These are phyloP conservation scores for Scorias spongiosa DNA, from an alignment of 2,329 filamentous ascomycete genomes.

Conservation along the genomic window DNA sequence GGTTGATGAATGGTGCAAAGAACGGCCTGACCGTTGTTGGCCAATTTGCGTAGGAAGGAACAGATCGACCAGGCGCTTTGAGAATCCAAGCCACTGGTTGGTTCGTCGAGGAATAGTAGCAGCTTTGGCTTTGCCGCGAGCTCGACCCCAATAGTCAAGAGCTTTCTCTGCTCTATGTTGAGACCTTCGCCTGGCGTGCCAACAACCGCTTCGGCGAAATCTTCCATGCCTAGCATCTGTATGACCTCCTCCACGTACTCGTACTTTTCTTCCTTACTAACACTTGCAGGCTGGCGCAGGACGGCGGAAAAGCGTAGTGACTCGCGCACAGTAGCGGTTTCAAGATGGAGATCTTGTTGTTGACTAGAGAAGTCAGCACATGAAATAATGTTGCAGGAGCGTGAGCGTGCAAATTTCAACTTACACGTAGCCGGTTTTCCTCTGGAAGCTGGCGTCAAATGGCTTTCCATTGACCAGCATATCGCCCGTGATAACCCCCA, in stretches of 20 bases:
- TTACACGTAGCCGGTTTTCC: slow-evolving; percentile 48
- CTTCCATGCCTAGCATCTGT: slow-evolving; percentile 50
- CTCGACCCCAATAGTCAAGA: slow-evolving; percentile 41
- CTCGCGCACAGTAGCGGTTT: slow-evolving; percentile 41
- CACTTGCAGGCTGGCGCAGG: slow-evolving; percentile 39
- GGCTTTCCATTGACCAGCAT: slow-evolving; percentile 50
- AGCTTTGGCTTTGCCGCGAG: slow-evolving; percentile 36
- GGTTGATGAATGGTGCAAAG: slow-evolving; percentile 35
- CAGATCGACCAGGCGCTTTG: slow-evolving; percentile 51
- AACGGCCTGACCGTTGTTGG: slow-evolving; percentile 31
- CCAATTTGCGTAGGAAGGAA: slow-evolving; percentile 46
- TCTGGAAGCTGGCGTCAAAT: slow-evolving; percentile 43
- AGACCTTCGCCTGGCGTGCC: slow-evolving; percentile 47
- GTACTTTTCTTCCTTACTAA: slow-evolving; percentile 43
- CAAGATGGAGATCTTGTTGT: slow-evolving; percentile 47
- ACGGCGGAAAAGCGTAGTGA: slow-evolving; percentile 41
- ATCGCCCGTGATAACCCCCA: slow-evolving; percentile 49
- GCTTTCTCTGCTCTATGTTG: slow-evolving; percentile 47
- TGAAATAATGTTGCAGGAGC: too few relatives aligned
- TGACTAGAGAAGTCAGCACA: slow-evolving; percentile 21
- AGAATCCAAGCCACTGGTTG: slow-evolving; percentile 43
- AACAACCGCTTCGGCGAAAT: slow-evolving; percentile 51
- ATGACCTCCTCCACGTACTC: slow-evolving; percentile 50
- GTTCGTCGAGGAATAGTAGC: slow-evolving; percentile 49
- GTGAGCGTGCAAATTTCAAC: not conserved